Evolutionary conservation across 2,329 filamentous ascomycete species (phyloP), one percentile per base, ranked within the genome.

Genomic region (Calycina herbarum): DNA sequence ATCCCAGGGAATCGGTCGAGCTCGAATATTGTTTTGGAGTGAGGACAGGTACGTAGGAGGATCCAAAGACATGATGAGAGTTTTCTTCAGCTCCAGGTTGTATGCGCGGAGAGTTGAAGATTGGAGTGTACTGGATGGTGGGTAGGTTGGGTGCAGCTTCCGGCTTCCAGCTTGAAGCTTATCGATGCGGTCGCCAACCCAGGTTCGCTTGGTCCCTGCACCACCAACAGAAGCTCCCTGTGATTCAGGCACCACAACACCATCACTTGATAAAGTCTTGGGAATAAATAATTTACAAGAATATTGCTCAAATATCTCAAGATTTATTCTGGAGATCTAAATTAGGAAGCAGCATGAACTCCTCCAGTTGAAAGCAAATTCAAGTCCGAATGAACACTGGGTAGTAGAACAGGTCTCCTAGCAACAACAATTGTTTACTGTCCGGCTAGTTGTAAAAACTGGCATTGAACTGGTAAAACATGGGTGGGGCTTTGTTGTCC

Each of bases 1-100:
- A 80, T 98, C 94, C 95, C 95, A 99, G 66, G 94, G 94, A 80
- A 99, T 97, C 71, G 94, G 94, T 72, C 95, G 88, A 76, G 92
- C 91, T 77, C 95, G 92, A 78, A 98, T 97, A 84, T 98, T 98
- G 86, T 92, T 96, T 83, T 97, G 94, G 73, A 97, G 86, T 72
- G 93, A 94, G 77, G 88, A 85, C 70, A 92, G 86, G 79, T 97
- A 97, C 66, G 92, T 91, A 66, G 94, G 94, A 73, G 93, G 91
- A 77, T 97, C 93, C 79, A 96, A 87, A 77, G 93, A 94, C 94
- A 97, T 97, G 56, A 59, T 72, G 67, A 64, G 31, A 51, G 38
- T 56, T n/a, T 45, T 68, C 33, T 68, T 71, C 67, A 64, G 69
- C 67, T 72, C 70, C 69, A 40, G 29, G n/a, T 57, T 31, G 56